These are phyloP conservation scores for Boeremia lycopersici DNA, from an alignment of 2,329 filamentous ascomycete species.

Conservation along the genomic window DNA sequence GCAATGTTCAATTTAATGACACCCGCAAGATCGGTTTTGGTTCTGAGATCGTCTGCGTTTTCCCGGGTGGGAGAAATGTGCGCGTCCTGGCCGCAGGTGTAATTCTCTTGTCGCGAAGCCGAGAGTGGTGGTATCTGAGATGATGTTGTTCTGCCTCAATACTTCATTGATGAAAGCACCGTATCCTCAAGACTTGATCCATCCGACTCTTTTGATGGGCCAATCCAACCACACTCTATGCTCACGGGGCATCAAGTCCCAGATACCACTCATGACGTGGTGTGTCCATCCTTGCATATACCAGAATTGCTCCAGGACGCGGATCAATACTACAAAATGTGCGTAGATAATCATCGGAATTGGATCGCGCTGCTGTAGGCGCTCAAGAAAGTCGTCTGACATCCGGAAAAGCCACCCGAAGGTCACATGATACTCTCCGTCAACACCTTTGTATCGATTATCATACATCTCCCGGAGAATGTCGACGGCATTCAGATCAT, in stretches of 20 bases:
- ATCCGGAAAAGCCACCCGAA: constrained; percentile 38
- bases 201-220: constrained; percentile 31
- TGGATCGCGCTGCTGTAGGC: constrained; percentile 29
- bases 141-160: no score
- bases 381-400: constrained; percentile 30
- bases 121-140: no score
- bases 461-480: constrained; percentile 28
- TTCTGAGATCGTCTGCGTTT: neutral
- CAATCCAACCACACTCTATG: constrained; percentile 31
- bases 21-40: neutral
- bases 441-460: constrained; percentile 29
- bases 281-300: constrained; percentile 40
- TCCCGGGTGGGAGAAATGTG: neutral
- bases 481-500: constrained; percentile 18
- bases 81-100: neutral
- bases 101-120: no score
- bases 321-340: constrained; percentile 35
- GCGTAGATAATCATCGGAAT: constrained; percentile 33
- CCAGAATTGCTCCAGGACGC: constrained; percentile 38
- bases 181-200: constrained; percentile 28
- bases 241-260: constrained; percentile 23
- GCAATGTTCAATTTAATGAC: neutral
- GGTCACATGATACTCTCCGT: constrained; percentile 33
- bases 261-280: constrained; percentile 37
- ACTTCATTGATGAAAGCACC: neutral